Conservation (phyloP, 2,329 filamentous ascomycete genomes). For the Talaromyces verruculosus region DNA sequence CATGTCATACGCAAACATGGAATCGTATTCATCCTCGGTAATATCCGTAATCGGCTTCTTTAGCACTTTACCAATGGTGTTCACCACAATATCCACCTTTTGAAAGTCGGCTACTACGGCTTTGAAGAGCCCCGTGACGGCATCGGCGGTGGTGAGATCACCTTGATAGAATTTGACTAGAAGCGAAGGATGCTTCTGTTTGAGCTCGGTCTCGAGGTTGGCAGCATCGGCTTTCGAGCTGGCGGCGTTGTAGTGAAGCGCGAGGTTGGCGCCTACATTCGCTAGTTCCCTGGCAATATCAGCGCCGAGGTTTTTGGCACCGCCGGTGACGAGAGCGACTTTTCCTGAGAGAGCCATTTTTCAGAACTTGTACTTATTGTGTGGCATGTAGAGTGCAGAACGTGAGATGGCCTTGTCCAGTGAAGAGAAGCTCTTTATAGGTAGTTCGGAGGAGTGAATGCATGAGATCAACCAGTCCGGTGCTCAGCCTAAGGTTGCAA, state of each 20-base stretch:
- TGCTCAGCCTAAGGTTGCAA: neutral
- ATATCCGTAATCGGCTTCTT: conserved; percentile 50
- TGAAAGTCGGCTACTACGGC: conserved; percentile 44
- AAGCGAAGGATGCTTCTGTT: conserved; percentile 31
- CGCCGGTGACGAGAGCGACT: conserved; percentile 46
- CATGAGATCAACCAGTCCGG: neutral
- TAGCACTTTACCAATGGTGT: conserved; percentile 53
- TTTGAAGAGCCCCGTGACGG: conserved; percentile 46
- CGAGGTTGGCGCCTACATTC: conserved; percentile 34
- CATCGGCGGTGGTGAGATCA: conserved; percentile 44
- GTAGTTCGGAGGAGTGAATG: neutral
- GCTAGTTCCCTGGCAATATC: conserved; percentile 41
- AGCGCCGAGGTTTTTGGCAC: conserved; percentile 46
- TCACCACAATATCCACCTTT: conserved; percentile 52
- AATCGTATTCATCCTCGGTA: conserved; percentile 49
- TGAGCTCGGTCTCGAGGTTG: conserved; percentile 41
- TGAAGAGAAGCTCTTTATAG: neutral
- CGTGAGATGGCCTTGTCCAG: neutral
- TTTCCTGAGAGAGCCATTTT: conserved; percentile 36
- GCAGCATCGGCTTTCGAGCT: conserved; percentile 40
- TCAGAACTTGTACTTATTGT: neutral
- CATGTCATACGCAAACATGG: conserved; percentile 47
- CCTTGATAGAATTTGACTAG: conserved; percentile 46
- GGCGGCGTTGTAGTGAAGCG: conserved; percentile 46
- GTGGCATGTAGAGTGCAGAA: neutral